Percentiles rank a stretch among this genome's conserved stretches.
phyloP scores from a whole-genome alignment of 192 early-diverging fungal genomes.

The Backusella liffmaniae region DNA sequence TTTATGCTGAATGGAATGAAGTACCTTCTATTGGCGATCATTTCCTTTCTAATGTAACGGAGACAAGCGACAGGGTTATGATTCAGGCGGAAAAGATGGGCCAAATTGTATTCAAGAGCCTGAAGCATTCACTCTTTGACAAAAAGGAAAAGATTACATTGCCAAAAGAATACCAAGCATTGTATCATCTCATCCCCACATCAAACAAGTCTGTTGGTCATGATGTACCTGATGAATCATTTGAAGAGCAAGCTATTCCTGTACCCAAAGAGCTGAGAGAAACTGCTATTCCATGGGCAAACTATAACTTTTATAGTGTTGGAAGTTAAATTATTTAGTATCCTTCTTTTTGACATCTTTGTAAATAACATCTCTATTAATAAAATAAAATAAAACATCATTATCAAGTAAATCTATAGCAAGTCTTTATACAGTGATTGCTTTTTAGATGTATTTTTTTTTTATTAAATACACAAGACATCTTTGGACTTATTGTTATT shows the following conservation, averaged over 20 bases:
- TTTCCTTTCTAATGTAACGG: constrained; percentile 7
- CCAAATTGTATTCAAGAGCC: background rate
- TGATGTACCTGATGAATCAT: constrained; percentile 1
- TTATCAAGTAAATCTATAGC: no score
- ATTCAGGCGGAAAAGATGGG: background rate
- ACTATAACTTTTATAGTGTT: constrained; percentile 32
- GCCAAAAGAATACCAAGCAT: constrained; percentile 8
- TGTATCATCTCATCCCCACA: constrained; percentile 22
- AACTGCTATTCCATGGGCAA: constrained; percentile 23
- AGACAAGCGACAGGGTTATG: background rate
- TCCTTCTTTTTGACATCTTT: background rate
- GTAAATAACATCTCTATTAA: no score
- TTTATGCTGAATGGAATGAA: constrained; percentile 19
- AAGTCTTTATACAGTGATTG: no score
- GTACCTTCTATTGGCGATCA: constrained; percentile 23
- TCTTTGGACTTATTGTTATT: no score
- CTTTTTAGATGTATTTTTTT: no score
- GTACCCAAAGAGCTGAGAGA: constrained; percentile 21
- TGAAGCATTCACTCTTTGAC: background rate
- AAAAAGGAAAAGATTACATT: background rate
- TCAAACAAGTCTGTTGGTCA: constrained; percentile 12
- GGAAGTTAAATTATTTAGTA: constrained; percentile 9
- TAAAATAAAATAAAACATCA: no score
- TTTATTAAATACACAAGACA: no score
- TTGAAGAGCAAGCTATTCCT: constrained; percentile 21